phyloP scores from a whole-genome alignment of 1,284 basidiomycete genomes.

The Ceratobasidium sp. region DNA sequence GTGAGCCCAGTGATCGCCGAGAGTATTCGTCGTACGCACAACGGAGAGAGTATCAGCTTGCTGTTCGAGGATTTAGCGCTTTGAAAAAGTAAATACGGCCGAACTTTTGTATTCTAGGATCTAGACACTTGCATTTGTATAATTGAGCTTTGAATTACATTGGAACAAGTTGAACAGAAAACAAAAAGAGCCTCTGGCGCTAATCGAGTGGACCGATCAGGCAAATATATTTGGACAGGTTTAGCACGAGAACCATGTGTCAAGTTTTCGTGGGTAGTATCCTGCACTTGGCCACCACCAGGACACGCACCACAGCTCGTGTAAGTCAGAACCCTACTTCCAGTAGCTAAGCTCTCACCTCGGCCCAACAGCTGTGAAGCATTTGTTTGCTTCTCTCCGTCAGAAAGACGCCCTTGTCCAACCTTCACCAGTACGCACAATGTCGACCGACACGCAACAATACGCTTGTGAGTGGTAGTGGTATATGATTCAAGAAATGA shows the following conservation, averaged over 20 bases:
- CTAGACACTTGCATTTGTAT: constrained; percentile 41
- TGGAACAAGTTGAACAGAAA: background rate
- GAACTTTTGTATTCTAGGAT: constrained; percentile 35
- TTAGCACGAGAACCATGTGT: constrained; percentile 38
- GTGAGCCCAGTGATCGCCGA: constrained; percentile 93
- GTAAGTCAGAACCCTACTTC: constrained; percentile 6
- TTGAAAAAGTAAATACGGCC: constrained; percentile 65
- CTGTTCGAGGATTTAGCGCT: constrained; percentile 73
- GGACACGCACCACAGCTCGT: constrained; percentile 37
- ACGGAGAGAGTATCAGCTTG: constrained; percentile 90
- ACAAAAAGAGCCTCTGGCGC: background rate
- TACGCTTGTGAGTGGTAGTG: constrained; percentile 73
- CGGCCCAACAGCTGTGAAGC: constrained; percentile 64
- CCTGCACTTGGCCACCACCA: constrained; percentile 44
- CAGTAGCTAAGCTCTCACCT: background rate
- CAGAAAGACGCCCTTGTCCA: constrained; percentile 55
- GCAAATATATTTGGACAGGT: constrained; percentile 44
- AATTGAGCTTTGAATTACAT: constrained; percentile 27
- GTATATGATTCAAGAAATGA: constrained; percentile 32
- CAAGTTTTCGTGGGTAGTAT: constrained; percentile 40
- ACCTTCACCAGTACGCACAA: constrained; percentile 46
- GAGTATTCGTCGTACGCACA: constrained; percentile 96
- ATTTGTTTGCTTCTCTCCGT: constrained; percentile 80
- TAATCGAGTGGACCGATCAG: constrained; percentile 11
- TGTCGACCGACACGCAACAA: constrained; percentile 59